A percentile compares a stretch with the other conserved stretches of the same genome.
phyloP scores from a whole-genome alignment of 2,329 filamentous ascomycete species.

The Colletotrichum trifolii region DNA sequence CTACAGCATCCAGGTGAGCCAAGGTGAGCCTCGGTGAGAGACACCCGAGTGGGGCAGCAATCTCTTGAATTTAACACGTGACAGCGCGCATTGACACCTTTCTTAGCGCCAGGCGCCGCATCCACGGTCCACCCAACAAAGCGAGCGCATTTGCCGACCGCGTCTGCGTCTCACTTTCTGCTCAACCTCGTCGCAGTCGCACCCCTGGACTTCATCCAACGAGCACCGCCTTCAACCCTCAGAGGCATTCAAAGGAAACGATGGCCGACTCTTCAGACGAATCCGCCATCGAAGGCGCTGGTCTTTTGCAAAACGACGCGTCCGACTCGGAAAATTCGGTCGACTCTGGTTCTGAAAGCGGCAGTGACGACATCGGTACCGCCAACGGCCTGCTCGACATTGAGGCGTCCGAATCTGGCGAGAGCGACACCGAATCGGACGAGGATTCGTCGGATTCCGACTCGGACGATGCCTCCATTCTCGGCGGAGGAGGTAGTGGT shows the following conservation, averaged over 20 bases:
- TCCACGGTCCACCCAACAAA: too few relatives aligned
- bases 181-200: neutral
- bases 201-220: neutral
- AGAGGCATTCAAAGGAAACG: neutral
- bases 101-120: too few relatives aligned
- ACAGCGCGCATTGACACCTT: too few relatives aligned
- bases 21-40: too few relatives aligned
- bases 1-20: too few relatives aligned
- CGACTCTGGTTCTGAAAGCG: conserved; percentile 16
- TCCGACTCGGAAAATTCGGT: conserved; percentile 20
- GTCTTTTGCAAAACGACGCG: conserved; percentile 29
- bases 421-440: conserved; percentile 39
- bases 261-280: conserved; percentile 33
- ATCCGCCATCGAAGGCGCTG: conserved; percentile 22
- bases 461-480: conserved; percentile 19
- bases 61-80: too few relatives aligned
- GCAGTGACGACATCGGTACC: neutral
- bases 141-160: neutral
- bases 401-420: conserved; percentile 30
- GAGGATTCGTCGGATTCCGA: conserved; percentile 44
- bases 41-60: too few relatives aligned
- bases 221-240: neutral
- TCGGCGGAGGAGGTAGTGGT: conserved; percentile 8
- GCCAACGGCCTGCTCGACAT: conserved; percentile 29
- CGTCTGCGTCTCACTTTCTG: neutral